These are phyloP conservation scores for Plasmodium yoelii DNA, from an alignment of 169 alveolate species.

Conservation along the genomic window DNA sequence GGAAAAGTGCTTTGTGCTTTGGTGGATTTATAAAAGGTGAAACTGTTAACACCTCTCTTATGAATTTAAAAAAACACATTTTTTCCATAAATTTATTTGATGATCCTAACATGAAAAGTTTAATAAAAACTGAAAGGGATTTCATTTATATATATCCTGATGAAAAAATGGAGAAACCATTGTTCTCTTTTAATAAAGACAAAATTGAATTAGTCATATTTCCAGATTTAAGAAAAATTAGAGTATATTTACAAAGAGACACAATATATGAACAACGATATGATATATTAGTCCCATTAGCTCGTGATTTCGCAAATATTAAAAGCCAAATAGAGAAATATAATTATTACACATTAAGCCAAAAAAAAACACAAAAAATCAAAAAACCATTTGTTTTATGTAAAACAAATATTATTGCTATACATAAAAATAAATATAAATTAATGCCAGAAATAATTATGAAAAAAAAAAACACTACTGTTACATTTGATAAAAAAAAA, in stretches of 20 bases:
- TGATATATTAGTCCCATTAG: conserved; percentile 81
- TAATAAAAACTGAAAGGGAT: conserved; percentile 21
- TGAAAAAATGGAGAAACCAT: conserved; percentile 73
- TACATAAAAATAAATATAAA: conserved; percentile 81
- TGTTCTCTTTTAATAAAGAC: conserved; percentile 79
- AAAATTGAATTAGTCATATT: conserved; percentile 53
- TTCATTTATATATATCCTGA: conserved; percentile 75
- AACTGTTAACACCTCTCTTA: conserved; percentile 22
- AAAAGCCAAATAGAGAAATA: conserved; percentile 50
- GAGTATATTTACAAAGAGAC: conserved; percentile 81
- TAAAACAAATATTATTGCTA: conserved; percentile 77
- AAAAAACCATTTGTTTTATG: conserved; percentile 80
- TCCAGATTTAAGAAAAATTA: conserved; percentile 78
- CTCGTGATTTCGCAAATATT: conserved; percentile 76
- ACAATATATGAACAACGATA: conserved; percentile 82
- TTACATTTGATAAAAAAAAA: conserved; percentile 64
- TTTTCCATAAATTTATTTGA: conserved; percentile 84
- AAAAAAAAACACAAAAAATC: conserved; percentile 65
- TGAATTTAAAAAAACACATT: conserved; percentile 80
- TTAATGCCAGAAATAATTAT: conserved; percentile 77
- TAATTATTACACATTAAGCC: conserved; percentile 36
- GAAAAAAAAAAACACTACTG: conserved; percentile 75
- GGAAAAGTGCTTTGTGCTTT: conserved; percentile 84
- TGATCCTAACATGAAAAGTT: conserved; percentile 64
- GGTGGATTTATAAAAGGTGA: conserved; percentile 82